A percentile compares a stretch with the other conserved stretches of the same genome.
These are phyloP conservation scores for Hypoxylon sp. DNA, from an alignment of 2,329 filamentous ascomycete genomes.

Conservation along the genomic window DNA sequence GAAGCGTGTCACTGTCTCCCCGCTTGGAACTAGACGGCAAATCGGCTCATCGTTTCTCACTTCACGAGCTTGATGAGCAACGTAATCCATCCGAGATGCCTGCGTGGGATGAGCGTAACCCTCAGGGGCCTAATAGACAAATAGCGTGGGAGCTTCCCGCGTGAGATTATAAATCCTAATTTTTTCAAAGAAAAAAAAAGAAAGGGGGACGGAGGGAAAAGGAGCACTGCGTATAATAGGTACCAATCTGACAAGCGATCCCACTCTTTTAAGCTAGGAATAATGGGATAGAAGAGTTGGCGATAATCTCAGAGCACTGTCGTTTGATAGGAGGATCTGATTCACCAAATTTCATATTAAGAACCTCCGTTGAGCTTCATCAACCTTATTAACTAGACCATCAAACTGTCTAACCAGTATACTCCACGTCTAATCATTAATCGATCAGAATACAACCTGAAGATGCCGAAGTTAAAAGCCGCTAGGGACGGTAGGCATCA, in stretches of 20 bases:
- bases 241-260: not conserved
- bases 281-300: not conserved
- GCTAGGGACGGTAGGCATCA: too few species aligned
- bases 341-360: not conserved
- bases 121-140: conserved; percentile 8
- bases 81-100: conserved; percentile 24
- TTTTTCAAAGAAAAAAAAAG: not conserved
- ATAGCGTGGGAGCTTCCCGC: conserved; percentile 30
- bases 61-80: conserved; percentile 27
- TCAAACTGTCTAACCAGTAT: too few species aligned
- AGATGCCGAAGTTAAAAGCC: too few species aligned
- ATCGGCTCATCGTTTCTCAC: not conserved
- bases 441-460: not conserved
- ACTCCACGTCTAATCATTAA: not conserved
- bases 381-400: not conserved
- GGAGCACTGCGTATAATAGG: not conserved
- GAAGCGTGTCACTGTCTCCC: not conserved
- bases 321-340: not conserved
- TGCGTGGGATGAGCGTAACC: conserved; percentile 10
- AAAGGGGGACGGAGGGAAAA: not conserved
- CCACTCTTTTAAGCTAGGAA: not conserved
- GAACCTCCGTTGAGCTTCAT: not conserved
- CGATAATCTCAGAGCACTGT: not conserved
- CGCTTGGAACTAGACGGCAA: not conserved
- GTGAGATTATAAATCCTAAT: not conserved